Conservation (phyloP, 2,329 filamentous ascomycete species). For the Aspergillus fumigatiaffinis region DNA sequence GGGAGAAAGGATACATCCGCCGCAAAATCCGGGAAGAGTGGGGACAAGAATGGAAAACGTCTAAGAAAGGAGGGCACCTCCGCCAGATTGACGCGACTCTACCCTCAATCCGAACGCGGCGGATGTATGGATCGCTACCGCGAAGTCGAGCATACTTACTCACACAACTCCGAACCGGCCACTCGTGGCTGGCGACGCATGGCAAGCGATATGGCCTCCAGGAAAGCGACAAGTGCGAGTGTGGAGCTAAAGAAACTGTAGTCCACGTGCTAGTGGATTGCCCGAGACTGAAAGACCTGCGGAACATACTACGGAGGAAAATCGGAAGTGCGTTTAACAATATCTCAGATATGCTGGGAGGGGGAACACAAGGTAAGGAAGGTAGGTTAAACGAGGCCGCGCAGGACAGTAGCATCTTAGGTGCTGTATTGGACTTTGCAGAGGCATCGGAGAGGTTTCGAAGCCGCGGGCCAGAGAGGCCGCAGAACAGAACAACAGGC, state of each 20-base stretch:
- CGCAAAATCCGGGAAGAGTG: slow-evolving; percentile 4
- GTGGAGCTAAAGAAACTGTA: slow-evolving; percentile 17
- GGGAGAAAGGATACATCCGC: slow-evolving; percentile 6
- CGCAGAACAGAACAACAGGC: slow-evolving; percentile 4
- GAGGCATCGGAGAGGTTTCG: slow-evolving; percentile 8
- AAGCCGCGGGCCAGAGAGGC: slow-evolving; percentile 4
- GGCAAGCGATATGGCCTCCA: slow-evolving; percentile 5
- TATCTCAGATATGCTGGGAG: slow-evolving; percentile 21
- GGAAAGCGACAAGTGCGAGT: slow-evolving; percentile 14
- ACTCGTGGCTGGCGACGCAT: slow-evolving; percentile 18
- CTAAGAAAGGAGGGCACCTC: slow-evolving; percentile 11
- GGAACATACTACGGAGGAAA: slow-evolving; percentile 3
- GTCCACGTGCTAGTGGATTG: slow-evolving; percentile 18
- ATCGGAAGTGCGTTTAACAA: slow-evolving; percentile 18
- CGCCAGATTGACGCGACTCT: slow-evolving; percentile 6
- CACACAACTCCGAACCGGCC: slow-evolving; percentile 16
- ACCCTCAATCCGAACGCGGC: slow-evolving; percentile 1
- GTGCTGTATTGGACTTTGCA: slow-evolving; percentile 11
- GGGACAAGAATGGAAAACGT: slow-evolving; percentile 10
- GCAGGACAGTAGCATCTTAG: slow-evolving; percentile 4
- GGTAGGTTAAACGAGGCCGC: slow-evolving; percentile 8
- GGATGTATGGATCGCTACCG: slow-evolving; percentile 13
- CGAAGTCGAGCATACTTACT: slow-evolving; percentile 16
- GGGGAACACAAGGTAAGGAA: slow-evolving; percentile 13
- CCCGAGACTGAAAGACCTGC: slow-evolving; percentile 10